phyloP scores from a whole-genome alignment of 1,284 basidiomycete genomes.

The Ceratobasidium sp. region DNA sequence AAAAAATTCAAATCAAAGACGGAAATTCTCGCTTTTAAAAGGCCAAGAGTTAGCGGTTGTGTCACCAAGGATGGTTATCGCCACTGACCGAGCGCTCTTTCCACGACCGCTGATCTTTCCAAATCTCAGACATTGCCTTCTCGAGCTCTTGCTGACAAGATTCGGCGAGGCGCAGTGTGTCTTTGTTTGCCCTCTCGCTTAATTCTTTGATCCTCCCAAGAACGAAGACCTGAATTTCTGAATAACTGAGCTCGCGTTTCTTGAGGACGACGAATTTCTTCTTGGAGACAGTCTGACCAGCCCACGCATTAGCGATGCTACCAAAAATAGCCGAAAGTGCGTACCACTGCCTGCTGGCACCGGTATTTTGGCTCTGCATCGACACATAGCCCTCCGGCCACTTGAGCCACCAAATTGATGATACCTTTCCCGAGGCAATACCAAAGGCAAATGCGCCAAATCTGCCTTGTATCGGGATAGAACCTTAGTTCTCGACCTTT shows the following conservation, averaged over 20 bases:
- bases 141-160: neutral
- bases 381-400: too few relatives aligned
- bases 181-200: constrained; percentile 1
- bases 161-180: neutral
- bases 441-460: constrained; percentile 14
- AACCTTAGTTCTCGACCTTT: neutral
- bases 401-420: neutral
- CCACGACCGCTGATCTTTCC: neutral
- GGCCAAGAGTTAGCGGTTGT: too few relatives aligned
- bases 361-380: neutral
- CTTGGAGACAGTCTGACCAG: neutral
- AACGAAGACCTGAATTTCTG: neutral
- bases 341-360: neutral
- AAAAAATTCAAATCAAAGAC: too few relatives aligned
- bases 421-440: neutral
- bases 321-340: neutral
- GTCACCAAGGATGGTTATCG: too few relatives aligned
- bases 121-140: neutral
- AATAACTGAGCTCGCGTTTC: neutral
- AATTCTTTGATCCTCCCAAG: neutral
- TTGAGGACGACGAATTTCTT: neutral
- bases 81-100: neutral
- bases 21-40: too few relatives aligned
- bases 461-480: neutral
- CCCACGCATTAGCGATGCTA: neutral